Conservation (phyloP, 2,329 filamentous ascomycete species). For the Ophiocordyceps camponoti-floridani region DNA sequence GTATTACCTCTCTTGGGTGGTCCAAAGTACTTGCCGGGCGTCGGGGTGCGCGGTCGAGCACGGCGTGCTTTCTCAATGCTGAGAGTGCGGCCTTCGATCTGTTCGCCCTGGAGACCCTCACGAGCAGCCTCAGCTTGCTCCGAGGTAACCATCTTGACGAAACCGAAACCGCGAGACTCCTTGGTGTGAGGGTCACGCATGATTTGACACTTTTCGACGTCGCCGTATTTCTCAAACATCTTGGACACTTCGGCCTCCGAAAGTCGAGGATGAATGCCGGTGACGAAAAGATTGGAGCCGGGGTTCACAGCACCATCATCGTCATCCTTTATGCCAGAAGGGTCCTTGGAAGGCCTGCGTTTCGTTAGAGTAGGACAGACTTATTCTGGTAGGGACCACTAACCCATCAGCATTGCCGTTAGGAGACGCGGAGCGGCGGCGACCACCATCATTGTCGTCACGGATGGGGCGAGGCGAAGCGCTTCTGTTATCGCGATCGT, state of each 20-base stretch:
- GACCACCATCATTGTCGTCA: slow-evolving; percentile 40
- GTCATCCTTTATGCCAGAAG: slow-evolving; percentile 27
- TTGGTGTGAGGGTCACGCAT: slow-evolving; percentile 98
- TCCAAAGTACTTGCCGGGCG: slow-evolving; percentile 97
- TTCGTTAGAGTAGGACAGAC: background rate
- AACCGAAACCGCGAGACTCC: slow-evolving; percentile 95
- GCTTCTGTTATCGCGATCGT: slow-evolving; percentile 48
- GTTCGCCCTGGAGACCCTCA: slow-evolving; percentile 86
- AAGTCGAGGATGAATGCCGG: slow-evolving; percentile 87
- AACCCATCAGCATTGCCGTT: slow-evolving; percentile 23
- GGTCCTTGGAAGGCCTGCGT: slow-evolving; percentile 22
- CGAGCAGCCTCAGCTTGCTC: slow-evolving; percentile 95
- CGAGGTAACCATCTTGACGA: slow-evolving; percentile 95
- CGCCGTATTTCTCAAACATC: slow-evolving; percentile 96
- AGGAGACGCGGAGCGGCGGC: slow-evolving; percentile 46
- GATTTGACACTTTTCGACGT: slow-evolving; percentile 98
- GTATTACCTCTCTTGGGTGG: slow-evolving; percentile 87
- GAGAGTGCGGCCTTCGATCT: slow-evolving; percentile 84
- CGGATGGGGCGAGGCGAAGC: slow-evolving; percentile 43
- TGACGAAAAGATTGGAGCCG: slow-evolving; percentile 97
- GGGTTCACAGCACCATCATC: slow-evolving; percentile 77
- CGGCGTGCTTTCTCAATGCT: slow-evolving; percentile 98
- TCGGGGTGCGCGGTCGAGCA: slow-evolving; percentile 84
- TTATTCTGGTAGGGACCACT: slow-evolving; percentile 1
- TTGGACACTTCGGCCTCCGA: slow-evolving; percentile 80